phyloP scores from a whole-genome alignment of 129 eudicot species.

The Apium graveolens region DNA sequence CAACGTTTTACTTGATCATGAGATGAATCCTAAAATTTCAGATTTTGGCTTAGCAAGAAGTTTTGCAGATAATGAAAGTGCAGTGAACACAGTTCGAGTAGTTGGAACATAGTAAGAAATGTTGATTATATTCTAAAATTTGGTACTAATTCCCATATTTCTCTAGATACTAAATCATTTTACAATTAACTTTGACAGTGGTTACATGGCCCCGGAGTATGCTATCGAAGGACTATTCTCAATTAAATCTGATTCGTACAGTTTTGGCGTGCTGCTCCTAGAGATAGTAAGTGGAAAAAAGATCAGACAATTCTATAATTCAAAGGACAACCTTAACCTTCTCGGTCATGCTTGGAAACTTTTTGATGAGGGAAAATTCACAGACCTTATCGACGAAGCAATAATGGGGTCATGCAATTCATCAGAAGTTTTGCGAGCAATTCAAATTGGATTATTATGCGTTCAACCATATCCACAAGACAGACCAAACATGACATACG shows the following conservation, averaged over 20 bases:
- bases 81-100: slow-evolving; percentile 1
- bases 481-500: slow-evolving; percentile 10
- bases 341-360: slow-evolving; percentile 8
- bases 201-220: slow-evolving; percentile 7
- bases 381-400: neutral
- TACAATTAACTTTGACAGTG: neutral
- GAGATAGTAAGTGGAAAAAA: slow-evolving; percentile 3
- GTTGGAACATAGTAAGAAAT: slow-evolving; percentile 10
- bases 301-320: neutral
- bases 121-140: neutral
- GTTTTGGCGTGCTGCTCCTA: neutral
- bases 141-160: neutral
- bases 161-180: neutral
- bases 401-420: neutral
- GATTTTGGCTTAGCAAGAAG: slow-evolving; percentile 11
- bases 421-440: slow-evolving; percentile 3
- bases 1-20: slow-evolving; percentile 8
- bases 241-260: slow-evolving; percentile 1
- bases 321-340: neutral
- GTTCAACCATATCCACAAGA: slow-evolving; percentile 10
- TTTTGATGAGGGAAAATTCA: neutral
- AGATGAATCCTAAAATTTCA: slow-evolving; percentile 10
- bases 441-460: slow-evolving; percentile 1
- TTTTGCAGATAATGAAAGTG: slow-evolving; percentile 6
- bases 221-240: slow-evolving; percentile 9